Percentiles rank a stretch among this genome's conserved stretches.
phyloP scores from a whole-genome alignment of 495 filamentous ascomycete genomes.

The Podospora bellae-mahoneyi region DNA sequence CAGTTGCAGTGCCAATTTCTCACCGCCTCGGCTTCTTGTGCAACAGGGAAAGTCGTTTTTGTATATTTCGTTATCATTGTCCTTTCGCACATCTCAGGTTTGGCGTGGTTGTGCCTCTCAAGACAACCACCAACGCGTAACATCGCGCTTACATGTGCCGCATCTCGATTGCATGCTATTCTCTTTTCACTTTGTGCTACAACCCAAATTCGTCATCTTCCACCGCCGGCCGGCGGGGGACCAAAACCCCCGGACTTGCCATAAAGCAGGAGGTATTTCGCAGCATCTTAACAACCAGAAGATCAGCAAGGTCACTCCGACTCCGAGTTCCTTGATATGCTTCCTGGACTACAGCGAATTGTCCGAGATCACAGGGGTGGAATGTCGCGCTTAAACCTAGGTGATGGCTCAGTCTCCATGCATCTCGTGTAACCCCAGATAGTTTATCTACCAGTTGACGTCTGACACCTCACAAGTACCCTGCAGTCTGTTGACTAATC shows the following conservation, averaged over 20 bases:
- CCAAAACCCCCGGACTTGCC: background rate
- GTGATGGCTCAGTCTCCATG: background rate
- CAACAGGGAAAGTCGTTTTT: background rate
- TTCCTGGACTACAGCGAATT: background rate
- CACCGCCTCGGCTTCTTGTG: background rate
- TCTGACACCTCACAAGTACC: background rate
- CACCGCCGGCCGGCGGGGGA: no score
- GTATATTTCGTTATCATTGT: background rate
- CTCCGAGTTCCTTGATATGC: background rate
- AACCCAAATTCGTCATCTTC: background rate
- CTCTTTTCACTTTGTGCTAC: background rate
- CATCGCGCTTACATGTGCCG: background rate
- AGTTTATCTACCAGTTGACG: background rate
- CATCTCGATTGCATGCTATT: background rate
- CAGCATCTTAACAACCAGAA: background rate
- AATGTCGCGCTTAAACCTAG: background rate
- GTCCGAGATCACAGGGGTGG: background rate
- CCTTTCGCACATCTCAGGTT: background rate
- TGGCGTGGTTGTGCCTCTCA: background rate
- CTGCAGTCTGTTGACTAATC: background rate
- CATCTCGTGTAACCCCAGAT: background rate
- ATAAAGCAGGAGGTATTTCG: background rate
- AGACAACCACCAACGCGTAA: background rate
- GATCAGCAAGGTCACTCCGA: background rate
- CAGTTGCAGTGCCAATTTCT: background rate